Conservation (phyloP, 2,329 filamentous ascomycete genomes). For the Sclerotinia minor region DNA sequence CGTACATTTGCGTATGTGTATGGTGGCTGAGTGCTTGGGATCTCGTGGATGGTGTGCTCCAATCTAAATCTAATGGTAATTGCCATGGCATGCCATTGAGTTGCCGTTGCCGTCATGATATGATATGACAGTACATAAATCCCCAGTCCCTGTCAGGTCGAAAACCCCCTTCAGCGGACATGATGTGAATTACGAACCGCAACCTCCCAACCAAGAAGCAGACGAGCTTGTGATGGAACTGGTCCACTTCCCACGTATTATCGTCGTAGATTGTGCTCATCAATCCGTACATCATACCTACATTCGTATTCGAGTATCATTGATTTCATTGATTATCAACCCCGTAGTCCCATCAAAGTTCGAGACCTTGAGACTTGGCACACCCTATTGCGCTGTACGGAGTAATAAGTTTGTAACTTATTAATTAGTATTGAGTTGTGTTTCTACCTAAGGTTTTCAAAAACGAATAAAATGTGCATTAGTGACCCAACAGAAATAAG, state of each 20-base stretch:
- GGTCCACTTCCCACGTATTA: constrained; percentile 13
- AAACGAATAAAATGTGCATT: no score
- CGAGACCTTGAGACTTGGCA: constrained; percentile 6
- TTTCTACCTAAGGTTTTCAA: no score
- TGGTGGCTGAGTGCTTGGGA: constrained; percentile 22
- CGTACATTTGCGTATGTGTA: neutral
- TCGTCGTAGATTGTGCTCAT: constrained; percentile 6
- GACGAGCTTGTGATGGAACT: constrained; percentile 1
- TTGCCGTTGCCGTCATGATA: constrained; percentile 7
- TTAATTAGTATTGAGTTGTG: no score
- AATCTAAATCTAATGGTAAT: constrained; percentile 2
- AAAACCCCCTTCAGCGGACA: neutral
- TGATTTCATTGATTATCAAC: neutral
- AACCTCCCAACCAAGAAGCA: constrained; percentile 1
- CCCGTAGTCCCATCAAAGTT: neutral
- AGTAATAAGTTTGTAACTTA: no score
- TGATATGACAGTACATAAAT: neutral
- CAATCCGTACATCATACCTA: neutral
- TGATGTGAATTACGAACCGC: neutral
- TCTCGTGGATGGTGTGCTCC: constrained; percentile 1
- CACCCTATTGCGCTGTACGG: neutral
- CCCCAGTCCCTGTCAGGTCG: neutral
- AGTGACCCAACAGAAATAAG: no score
- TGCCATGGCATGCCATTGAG: neutral
- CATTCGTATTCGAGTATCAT: constrained; percentile 12